These are phyloP conservation scores for Fusarium pseudonygamai DNA, from an alignment of 2,329 filamentous ascomycete species.

Conservation along the genomic window DNA sequence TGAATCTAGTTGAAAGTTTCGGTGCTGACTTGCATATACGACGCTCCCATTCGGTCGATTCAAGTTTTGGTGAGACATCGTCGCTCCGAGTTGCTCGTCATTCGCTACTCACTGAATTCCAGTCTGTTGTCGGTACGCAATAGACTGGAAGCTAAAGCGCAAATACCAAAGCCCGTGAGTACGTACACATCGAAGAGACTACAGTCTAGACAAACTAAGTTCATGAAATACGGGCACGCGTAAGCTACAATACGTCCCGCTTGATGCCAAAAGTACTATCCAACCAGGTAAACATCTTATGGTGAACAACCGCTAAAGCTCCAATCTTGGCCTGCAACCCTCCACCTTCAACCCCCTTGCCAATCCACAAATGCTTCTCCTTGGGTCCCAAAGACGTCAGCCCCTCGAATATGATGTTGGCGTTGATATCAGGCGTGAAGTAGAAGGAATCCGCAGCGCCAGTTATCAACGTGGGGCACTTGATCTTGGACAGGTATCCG, in stretches of 20 bases:
- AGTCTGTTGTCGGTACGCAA: too few species aligned
- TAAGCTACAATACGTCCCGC: not conserved
- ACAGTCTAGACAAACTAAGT: not conserved
- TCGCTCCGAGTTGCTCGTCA: too few species aligned
- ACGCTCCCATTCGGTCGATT: too few species aligned
- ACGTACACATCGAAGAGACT: not conserved
- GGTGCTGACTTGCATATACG: too few species aligned
- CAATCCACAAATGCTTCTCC: slow-evolving; percentile 38
- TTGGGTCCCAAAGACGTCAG: slow-evolving; percentile 2
- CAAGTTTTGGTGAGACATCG: too few species aligned
- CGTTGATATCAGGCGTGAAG: slow-evolving; percentile 22
- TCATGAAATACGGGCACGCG: not conserved
- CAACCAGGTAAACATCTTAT: slow-evolving; percentile 35
- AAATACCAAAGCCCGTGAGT: not conserved
- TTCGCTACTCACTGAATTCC: too few species aligned
- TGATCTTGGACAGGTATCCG: slow-evolving; percentile 33
- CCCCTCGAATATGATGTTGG: slow-evolving; percentile 15
- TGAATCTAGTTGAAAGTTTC: not conserved
- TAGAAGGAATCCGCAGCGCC: slow-evolving; percentile 38
- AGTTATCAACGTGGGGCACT: slow-evolving; percentile 44
- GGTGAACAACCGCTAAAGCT: slow-evolving; percentile 27
- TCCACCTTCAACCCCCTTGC: slow-evolving; percentile 8
- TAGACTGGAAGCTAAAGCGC: too few species aligned
- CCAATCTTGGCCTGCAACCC: slow-evolving; percentile 42
- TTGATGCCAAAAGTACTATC: slow-evolving; percentile 36